Evolutionary conservation across 2,329 filamentous ascomycete genomes (phyloP).

Genomic region (Fusarium incarnatum): DNA sequence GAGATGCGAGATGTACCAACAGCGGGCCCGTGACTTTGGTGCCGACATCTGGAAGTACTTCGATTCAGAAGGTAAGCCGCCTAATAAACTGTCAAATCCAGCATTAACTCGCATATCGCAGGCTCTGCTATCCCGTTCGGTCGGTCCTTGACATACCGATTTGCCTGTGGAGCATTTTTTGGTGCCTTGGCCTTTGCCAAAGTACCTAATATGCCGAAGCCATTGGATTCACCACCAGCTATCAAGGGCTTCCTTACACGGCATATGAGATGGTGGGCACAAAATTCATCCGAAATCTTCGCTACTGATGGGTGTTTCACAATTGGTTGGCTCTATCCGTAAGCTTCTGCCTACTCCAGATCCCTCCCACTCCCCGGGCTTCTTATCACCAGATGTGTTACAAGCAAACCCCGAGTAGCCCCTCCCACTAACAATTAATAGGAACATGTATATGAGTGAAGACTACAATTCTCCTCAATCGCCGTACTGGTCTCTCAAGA

Average conservation of each 20-base stretch:
- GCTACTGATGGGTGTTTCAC: slow-evolving; percentile 61
- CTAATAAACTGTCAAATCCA: rapidly evolving
- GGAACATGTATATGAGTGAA: slow-evolving; percentile 66
- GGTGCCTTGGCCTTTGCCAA: slow-evolving; percentile 58
- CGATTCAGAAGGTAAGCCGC: slow-evolving; percentile 54
- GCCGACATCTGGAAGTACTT: slow-evolving; percentile 61
- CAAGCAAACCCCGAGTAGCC: too few relatives aligned
- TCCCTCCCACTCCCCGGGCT: too few relatives aligned
- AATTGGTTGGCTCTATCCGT: slow-evolving; percentile 55
- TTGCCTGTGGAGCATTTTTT: slow-evolving; percentile 62
- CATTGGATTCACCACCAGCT: slow-evolving; percentile 53
- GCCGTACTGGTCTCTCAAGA: slow-evolving; percentile 65
- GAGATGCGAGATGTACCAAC: slow-evolving; percentile 53
- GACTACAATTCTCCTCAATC: slow-evolving; percentile 69
- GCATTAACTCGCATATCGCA: slow-evolving; percentile 30
- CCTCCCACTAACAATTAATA: neutral
- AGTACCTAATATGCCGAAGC: slow-evolving; percentile 52
- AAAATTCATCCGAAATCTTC: slow-evolving; percentile 58
- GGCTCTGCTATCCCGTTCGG: slow-evolving; percentile 65
- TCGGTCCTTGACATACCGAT: slow-evolving; percentile 63
- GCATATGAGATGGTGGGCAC: slow-evolving; percentile 63
- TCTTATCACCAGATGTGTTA: too few relatives aligned
- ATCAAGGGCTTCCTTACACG: slow-evolving; percentile 63
- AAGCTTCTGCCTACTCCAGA: neutral
- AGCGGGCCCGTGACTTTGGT: slow-evolving; percentile 57